Percentiles rank a stretch among this genome's conserved stretches.
phyloP scores from a whole-genome alignment of 352 stramenopile genomes.

The Poterioochromonas sp. region DNA sequence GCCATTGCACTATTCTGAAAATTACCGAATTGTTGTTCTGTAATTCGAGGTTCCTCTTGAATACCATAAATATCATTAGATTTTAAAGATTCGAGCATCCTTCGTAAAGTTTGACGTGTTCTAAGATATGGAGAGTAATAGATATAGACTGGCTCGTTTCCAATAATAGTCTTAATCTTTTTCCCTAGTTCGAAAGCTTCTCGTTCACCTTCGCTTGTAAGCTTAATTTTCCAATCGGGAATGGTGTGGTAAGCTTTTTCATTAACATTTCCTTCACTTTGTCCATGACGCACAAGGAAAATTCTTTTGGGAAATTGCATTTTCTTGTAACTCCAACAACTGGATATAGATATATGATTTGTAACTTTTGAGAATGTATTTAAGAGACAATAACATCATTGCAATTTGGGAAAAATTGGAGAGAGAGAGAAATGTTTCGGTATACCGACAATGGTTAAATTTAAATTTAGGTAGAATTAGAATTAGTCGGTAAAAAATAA shows the following conservation, averaged over 20 bases:
- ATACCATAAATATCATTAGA: conserved; percentile 23
- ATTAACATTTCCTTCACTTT: conserved; percentile 64
- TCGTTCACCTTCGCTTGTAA: conserved; percentile 41
- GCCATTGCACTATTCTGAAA: conserved; percentile 61
- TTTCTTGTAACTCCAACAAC: too few relatives aligned
- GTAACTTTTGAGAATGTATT: background rate
- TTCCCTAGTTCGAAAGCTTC: conserved; percentile 41
- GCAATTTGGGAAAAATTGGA: background rate
- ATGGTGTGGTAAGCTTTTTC: conserved; percentile 46
- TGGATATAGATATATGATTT: background rate
- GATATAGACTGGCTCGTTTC: conserved; percentile 32
- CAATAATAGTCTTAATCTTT: conserved; percentile 46
- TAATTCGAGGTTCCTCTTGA: conserved; percentile 45
- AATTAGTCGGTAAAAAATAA: too few relatives aligned
- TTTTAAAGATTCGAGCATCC: conserved; percentile 39
- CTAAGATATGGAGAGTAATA: background rate
- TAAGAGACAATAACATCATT: background rate
- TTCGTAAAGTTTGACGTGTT: conserved; percentile 44
- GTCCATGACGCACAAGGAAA: conserved; percentile 66
- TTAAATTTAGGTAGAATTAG: too few relatives aligned
- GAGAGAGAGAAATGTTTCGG: too few relatives aligned
- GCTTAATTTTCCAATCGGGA: conserved; percentile 49
- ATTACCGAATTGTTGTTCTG: conserved; percentile 70
- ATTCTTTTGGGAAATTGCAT: conserved; percentile 65
- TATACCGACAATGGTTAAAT: too few relatives aligned